Base-by-base conservation (phyloP, 768 basidiomycete species). In the Pisolithus sp. region DNA sequence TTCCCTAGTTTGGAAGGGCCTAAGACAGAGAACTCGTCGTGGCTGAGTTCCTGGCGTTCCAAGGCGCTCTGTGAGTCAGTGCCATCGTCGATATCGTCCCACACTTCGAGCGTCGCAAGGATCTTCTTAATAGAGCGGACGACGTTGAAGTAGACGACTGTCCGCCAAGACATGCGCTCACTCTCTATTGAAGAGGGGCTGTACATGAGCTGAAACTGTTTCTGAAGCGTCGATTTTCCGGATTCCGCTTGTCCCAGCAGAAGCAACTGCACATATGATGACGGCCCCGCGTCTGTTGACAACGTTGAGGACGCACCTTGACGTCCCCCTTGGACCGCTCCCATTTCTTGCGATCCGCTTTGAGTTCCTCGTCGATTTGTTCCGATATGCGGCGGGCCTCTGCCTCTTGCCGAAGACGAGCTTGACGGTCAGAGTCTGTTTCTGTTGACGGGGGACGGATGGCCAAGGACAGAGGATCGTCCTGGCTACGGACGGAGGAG, bases 171-270 rank as follows among this genome's bases (percentile, higher is more conserved):
- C 46, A 76, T 67, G 18, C 85, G 82, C 59, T 88, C 85, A 53
- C 76, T 74, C 53, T 87, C 84, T 39, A 87, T 70, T 39, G 82
- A 81, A 54, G 75, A 77, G 8, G 85, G 88, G 53, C 78, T 81
- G 67, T 89, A 89, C 81, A 89, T 86, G 58, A 89, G 78, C 65
- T 88, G 86, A 58, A 85, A 87, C 61, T 86, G 86, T 63, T 86
- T 86, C 67, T 85, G 84, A 44, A 88, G 75, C 4, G 85, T 86
- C 30, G 83, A 83, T 63, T 88, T 87, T 58, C 85, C 85, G 44
- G 83, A 86, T 71, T 88, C 86, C 37, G 86, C 85, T 60, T 88
- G 86, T 37, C 86, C 86, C 38, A 88, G 76, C 51, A 89, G 75
- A n/a, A 89, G 69, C 40, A 88, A 68, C 84, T 89, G 59, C 46